These are phyloP conservation scores for Ustilago curta DNA, from an alignment of 1,284 basidiomycete species.

Conservation along the genomic window DNA sequence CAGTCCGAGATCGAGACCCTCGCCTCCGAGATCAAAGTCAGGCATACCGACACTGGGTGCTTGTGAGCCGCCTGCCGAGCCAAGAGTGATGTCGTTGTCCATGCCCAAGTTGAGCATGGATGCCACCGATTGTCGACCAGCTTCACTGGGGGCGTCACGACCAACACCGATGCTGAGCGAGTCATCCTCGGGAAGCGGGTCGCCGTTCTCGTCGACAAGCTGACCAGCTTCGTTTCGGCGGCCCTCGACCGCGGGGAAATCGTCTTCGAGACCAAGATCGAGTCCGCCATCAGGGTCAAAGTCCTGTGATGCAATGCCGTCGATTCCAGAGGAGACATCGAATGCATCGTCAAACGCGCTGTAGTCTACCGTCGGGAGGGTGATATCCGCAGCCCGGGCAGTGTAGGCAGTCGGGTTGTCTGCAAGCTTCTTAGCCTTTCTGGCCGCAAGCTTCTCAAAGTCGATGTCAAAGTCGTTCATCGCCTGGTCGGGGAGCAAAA, in stretches of 20 bases:
- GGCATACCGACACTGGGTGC: slow-evolving; percentile 49
- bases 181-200: slow-evolving; percentile 69
- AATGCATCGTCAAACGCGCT: slow-evolving; percentile 52
- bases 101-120: slow-evolving; percentile 49
- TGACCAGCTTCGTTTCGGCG: slow-evolving; percentile 49
- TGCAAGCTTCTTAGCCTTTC: slow-evolving; percentile 36
- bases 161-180: slow-evolving; percentile 63
- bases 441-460: slow-evolving; percentile 80
- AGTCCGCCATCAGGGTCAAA: slow-evolving; percentile 67
- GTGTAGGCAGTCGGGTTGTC: slow-evolving; percentile 51
- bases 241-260: slow-evolving; percentile 68
- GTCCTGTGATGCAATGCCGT: slow-evolving; percentile 59
- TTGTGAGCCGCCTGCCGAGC: slow-evolving; percentile 42
- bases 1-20: slow-evolving; percentile 76
- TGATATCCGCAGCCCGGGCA: slow-evolving; percentile 83
- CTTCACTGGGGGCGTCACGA: slow-evolving; percentile 59
- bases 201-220: slow-evolving; percentile 57
- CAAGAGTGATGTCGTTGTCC: slow-evolving; percentile 45
- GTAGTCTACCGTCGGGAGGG: slow-evolving; percentile 56
- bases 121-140: slow-evolving; percentile 50
- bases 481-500: slow-evolving; percentile 78
- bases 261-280: slow-evolving; percentile 71
- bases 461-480: slow-evolving; percentile 58
- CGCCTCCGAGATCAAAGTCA: slow-evolving; percentile 46
- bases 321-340: slow-evolving; percentile 52